Evolutionary conservation across 495 filamentous ascomycete genomes (phyloP).

Genomic region (Parmelia sp.): DNA sequence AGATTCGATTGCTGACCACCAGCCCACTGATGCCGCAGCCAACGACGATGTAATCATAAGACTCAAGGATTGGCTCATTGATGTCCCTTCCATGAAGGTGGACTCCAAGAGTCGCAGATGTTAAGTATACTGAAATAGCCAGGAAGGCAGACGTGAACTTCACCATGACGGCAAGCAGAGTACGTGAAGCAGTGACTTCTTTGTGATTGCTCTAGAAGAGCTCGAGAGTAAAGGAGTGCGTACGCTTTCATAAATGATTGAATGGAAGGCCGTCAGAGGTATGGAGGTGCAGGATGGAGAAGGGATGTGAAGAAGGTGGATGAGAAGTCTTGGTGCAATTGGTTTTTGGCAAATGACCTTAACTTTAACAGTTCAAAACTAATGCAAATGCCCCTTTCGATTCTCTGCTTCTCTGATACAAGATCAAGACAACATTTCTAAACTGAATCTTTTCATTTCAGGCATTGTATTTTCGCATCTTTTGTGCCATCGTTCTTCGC

Average conservation of each 20-base stretch:
- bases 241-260: neutral
- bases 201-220: neutral
- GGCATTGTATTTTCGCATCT: neutral
- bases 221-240: neutral
- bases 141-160: constrained; percentile 1
- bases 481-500: neutral
- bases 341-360: neutral
- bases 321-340: neutral
- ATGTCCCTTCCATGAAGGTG: constrained; percentile 25
- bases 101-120: constrained; percentile 8
- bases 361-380: neutral
- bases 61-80: constrained; percentile 24
- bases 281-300: neutral
- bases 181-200: neutral
- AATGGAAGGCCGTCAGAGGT: neutral
- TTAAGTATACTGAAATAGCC: neutral
- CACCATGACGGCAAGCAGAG: neutral
- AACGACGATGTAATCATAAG: constrained; percentile 31
- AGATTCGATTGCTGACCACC: constrained; percentile 31
- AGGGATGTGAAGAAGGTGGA: neutral
- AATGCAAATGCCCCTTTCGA: neutral
- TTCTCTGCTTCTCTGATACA: too few relatives aligned
- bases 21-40: constrained; percentile 34
- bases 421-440: neutral
- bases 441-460: neutral